Evolutionary conservation across 2,329 filamentous ascomycete genomes (phyloP).

Genomic region (Coniochaeta sp.): DNA sequence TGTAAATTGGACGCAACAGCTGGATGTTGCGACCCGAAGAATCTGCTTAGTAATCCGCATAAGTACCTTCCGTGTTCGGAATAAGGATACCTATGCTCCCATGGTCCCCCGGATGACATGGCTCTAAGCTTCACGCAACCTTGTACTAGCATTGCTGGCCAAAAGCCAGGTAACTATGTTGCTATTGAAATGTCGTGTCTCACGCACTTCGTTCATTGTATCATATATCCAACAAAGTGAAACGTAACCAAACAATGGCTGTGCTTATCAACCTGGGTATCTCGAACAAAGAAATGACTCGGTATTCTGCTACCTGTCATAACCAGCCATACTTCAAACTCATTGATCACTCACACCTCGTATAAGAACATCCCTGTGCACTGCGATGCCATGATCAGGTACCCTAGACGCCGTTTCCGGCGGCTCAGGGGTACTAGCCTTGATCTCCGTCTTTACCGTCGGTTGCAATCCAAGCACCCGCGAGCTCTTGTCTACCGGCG

Average conservation of each 20-base stretch:
- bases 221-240: no score
- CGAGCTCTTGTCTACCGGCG: background rate
- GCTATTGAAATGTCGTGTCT: no score
- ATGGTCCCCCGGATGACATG: no score
- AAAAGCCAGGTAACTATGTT: no score
- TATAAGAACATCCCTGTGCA: constrained; percentile 4
- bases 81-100: no score
- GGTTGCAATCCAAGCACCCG: background rate
- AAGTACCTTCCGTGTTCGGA: no score
- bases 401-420: background rate
- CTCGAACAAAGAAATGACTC: background rate
- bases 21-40: background rate
- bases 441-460: background rate
- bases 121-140: no score
- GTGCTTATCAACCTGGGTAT: background rate
- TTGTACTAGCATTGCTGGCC: no score
- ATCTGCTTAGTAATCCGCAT: background rate
- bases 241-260: no score
- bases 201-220: no score
- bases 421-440: background rate
- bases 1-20: background rate
- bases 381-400: background rate
- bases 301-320: background rate
- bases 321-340: background rate
- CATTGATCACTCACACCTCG: background rate